These are phyloP conservation scores for Fusarium liriodendri DNA, from an alignment of 2,329 filamentous ascomycete species.

Conservation along the genomic window DNA sequence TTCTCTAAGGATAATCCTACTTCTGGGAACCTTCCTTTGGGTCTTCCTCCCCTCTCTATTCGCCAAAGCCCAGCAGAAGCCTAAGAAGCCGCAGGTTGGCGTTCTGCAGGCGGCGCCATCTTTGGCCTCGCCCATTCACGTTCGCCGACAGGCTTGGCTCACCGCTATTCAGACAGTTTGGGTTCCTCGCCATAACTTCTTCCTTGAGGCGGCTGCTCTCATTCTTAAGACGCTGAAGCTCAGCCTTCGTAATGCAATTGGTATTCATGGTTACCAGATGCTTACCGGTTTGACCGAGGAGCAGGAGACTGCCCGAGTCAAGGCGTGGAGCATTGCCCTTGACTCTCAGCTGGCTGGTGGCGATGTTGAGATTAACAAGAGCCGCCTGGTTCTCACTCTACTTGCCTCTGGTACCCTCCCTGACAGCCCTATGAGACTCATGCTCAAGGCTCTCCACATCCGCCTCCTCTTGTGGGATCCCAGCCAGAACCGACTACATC, in stretches of 20 bases:
- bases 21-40: conserved; percentile 66
- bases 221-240: conserved; percentile 85
- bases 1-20: conserved; percentile 63
- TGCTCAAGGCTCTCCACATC: conserved; percentile 92
- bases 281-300: conserved; percentile 85
- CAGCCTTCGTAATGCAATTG: conserved; percentile 80
- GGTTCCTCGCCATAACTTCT: conserved; percentile 87
- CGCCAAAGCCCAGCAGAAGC: conserved; percentile 57
- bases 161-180: conserved; percentile 93
- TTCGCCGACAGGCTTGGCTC: conserved; percentile 90
- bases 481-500: conserved; percentile 73
- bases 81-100: conserved; percentile 60
- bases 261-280: conserved; percentile 79
- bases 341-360: conserved; percentile 94
- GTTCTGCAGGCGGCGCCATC: conserved; percentile 71
- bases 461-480: conserved; percentile 88
- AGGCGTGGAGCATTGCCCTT: conserved; percentile 92
- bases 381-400: conserved; percentile 84
- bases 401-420: conserved; percentile 90
- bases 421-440: conserved; percentile 82
- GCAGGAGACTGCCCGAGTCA: conserved; percentile 86
- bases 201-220: conserved; percentile 86
- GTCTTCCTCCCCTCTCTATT: conserved; percentile 66
- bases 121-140: conserved; percentile 83
- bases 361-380: conserved; percentile 89